These are phyloP conservation scores for Ganoderma sp. DNA, from an alignment of 1,284 basidiomycete species.

Conservation along the genomic window DNA sequence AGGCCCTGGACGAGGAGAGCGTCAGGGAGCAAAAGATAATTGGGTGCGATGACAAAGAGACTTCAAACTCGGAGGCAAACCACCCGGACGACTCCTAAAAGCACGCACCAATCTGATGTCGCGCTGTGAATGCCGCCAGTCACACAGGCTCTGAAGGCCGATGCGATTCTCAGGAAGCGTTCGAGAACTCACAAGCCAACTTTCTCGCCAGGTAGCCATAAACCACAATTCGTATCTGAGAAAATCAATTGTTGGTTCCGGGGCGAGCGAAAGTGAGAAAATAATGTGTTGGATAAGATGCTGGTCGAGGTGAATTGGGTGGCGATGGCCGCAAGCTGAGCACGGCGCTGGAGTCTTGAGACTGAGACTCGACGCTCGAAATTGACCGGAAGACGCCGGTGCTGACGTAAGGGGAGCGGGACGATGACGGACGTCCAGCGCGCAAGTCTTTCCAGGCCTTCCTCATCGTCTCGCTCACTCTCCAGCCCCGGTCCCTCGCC, in stretches of 20 bases:
- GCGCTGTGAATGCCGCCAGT: conserved; percentile 1
- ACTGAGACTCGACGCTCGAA: not conserved
- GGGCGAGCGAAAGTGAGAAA: not conserved
- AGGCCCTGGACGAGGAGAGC: not conserved
- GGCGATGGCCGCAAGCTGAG: too few species aligned
- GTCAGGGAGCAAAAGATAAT: not conserved
- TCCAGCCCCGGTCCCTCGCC: conserved; percentile 3
- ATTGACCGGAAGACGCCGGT: conserved; percentile 7
- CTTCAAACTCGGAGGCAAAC: not conserved
- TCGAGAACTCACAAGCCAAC: not conserved
- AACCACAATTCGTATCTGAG: not conserved
- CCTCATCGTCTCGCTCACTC: conserved; percentile 31
- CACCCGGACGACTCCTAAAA: not conserved
- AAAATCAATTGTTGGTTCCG: not conserved
- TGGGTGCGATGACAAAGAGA: not conserved
- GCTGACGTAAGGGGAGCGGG: conserved; percentile 24
- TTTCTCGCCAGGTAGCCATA: not conserved
- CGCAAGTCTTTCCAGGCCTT: conserved; percentile 10
- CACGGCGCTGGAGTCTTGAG: too few species aligned
- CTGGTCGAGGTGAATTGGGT: not conserved
- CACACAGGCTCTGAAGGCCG: conserved; percentile 7
- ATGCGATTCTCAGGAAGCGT: not conserved
- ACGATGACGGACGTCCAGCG: conserved; percentile 21
- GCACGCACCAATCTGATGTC: not conserved
- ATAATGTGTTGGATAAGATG: too few species aligned